Evolutionary conservation across 2,329 filamentous ascomycete species (phyloP), one percentile per base, ranked within the genome.

Genomic region (Colletotrichum chrysophilum): DNA sequence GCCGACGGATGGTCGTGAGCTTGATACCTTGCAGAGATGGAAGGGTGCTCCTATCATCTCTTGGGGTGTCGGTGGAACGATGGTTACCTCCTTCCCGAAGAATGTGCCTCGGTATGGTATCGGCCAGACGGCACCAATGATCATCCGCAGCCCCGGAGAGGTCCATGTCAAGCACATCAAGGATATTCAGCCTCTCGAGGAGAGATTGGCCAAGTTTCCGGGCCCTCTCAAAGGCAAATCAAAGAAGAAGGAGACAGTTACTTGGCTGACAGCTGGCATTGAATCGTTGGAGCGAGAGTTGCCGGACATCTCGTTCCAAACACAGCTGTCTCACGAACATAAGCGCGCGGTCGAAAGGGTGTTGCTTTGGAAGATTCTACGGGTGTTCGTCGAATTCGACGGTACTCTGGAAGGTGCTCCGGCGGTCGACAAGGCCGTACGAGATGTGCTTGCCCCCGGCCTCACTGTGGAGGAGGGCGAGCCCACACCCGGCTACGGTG

Each of bases 191-290:
- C 92, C 94, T 6, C 86, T 96, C 10, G 88, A 91, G 28, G 95
- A 97, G 38, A 90, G 93, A 4, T 86, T 97, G 65, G 90, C 92
- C 21, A 95, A 93, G 79, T 98, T 98, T 80, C 97, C 97, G 0
- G 97, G 97, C 0, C 97, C 97, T 4, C 87, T 99, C 32, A 96
- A 94, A 83, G 91, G 93, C 55, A 98, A 98, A 82, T 92, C 93
- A 2, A 98, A 98, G 88, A 99, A 99, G 89, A 99, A 98, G 87
- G 96, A 99, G 70, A 91, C 95, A 0, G 80, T 96, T 58, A 85
- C 91, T 3, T 99, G 97, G 97, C 88, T 99, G 60, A 91, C 89
- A 6, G 87, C 90, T 75, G 95, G 93, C 68, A 96, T 98, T 71
- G 93, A 95, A 48, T 87, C 87, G 1, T 85, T 98, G 43, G 95